These are phyloP conservation scores for Leccinum boreale DNA, from an alignment of 768 basidiomycete species.

Conservation along the genomic window DNA sequence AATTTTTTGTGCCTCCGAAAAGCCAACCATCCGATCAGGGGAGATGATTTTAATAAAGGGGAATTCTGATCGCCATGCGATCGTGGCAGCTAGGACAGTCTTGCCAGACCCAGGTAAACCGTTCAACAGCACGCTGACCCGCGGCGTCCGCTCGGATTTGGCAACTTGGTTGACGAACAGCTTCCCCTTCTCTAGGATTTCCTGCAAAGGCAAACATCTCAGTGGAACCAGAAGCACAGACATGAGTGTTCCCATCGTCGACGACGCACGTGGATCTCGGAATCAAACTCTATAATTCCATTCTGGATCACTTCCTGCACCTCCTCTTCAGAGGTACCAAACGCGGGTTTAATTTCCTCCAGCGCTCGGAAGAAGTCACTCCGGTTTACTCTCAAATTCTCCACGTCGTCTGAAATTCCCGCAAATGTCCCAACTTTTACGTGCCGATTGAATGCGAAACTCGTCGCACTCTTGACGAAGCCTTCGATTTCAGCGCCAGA, in stretches of 20 bases:
- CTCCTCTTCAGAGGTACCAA: conserved; percentile 97
- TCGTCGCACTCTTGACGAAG: conserved; percentile 95
- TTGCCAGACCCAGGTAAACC: conserved; percentile 92
- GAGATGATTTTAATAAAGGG: conserved; percentile 98
- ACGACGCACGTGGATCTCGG: conserved; percentile 60
- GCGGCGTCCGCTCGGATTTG: conserved; percentile 82
- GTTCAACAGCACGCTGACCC: conserved; percentile 86
- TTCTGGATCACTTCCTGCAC: conserved; percentile 90
- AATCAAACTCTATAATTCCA: conserved; percentile 89
- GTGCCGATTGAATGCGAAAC: conserved; percentile 96
- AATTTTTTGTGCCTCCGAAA: conserved; percentile 89
- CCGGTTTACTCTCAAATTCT: conserved; percentile 84
- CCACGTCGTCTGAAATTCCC: conserved; percentile 93
- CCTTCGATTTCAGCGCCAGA: conserved; percentile 96
- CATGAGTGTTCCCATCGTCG: not conserved
- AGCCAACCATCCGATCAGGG: conserved; percentile 96
- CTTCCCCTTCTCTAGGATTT: conserved; percentile 79
- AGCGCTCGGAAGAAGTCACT: conserved; percentile 87
- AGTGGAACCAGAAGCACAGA: conserved; percentile 4
- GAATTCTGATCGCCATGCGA: conserved; percentile 89
- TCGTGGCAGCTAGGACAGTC: conserved; percentile 90
- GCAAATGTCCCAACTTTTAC: conserved; percentile 98
- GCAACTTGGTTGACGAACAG: conserved; percentile 94
- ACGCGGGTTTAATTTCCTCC: conserved; percentile 93
- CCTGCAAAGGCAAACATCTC: conserved; percentile 41